Evolutionary conservation across 2,329 filamentous ascomycete species (phyloP), one percentile per base, ranked within the genome.

Genomic region (Pseudogymnoascus sp.): DNA sequence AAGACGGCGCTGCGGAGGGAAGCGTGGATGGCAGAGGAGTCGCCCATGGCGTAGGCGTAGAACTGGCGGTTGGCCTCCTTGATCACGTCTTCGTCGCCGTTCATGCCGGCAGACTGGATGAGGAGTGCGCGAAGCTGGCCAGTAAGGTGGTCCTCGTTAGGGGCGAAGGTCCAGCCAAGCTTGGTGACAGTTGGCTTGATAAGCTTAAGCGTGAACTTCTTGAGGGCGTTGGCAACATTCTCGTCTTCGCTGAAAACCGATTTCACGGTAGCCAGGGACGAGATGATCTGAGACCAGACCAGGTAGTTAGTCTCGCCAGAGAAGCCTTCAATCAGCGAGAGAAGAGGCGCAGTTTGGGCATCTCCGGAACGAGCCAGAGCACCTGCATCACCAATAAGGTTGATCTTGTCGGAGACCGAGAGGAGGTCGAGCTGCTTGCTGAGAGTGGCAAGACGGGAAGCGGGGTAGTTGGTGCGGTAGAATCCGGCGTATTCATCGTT

Each of bases 401-500:
- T 90, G 69, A 97, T 96, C 79, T 94, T 96, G 77, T 99, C 94
- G 72, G 93, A 86, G 5, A 88, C 86, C 65, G 82, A 89, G 25
- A 99, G 81, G 67, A 86, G 86, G 67, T 89, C 82, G 13, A 92
- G 86, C 68, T 90, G 86, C 60, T 85, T 82, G 63, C 90, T 89
- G 25, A 99, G 85, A 76, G 91, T 91, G 39, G 83, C 84, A 40
- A 99, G 82, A 58, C 93, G 86, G 65, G 85, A 80, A n/a, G 90
- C 86, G 4, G 94, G 91, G 72, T 97, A 96, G 76, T 96, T 96
- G 58, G 93, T 94, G 64, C 92, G 85, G 77, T 95, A 97, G 76
- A 89, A 97, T 27, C 92, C 93, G 60, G 87, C 92, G 63, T 93
- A 89, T 61, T 93, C 86, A 64, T 87, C 86, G 79, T 99, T 99